Evolutionary conservation across 2,329 filamentous ascomycete genomes (phyloP).

Genomic region (Epichloe elymi): DNA sequence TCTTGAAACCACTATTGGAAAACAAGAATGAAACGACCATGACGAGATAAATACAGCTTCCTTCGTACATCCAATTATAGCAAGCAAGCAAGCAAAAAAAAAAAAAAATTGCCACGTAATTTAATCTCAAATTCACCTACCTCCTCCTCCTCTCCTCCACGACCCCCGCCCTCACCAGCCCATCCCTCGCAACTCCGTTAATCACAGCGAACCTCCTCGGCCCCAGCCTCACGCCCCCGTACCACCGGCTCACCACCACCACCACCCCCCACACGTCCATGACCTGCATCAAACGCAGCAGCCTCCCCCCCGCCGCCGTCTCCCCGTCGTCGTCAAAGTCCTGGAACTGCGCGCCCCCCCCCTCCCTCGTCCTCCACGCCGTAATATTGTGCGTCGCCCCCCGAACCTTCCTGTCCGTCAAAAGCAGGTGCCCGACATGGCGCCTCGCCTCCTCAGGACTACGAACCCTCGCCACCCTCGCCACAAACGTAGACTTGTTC

Average conservation of each 20-base stretch:
- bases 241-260: conserved; percentile 91
- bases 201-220: conserved; percentile 85
- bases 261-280: conserved; percentile 87
- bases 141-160: conserved; percentile 29
- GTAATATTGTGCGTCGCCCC: conserved; percentile 91
- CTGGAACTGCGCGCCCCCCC: conserved; percentile 41
- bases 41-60: neutral
- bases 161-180: conserved; percentile 64
- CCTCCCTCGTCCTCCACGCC: conserved; percentile 67
- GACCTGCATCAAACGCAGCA: conserved; percentile 83
- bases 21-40: conserved; percentile 13
- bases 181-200: conserved; percentile 74
- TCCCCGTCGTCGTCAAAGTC: conserved; percentile 98
- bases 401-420: conserved; percentile 74
- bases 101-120: neutral
- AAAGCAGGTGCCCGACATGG: conserved; percentile 63
- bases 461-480: conserved; percentile 54
- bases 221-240: conserved; percentile 79
- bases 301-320: conserved; percentile 68
- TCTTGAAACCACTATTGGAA: conserved; percentile 42
- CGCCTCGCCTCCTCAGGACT: conserved; percentile 51
- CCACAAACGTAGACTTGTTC: conserved; percentile 80
- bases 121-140: neutral
- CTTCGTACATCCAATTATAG: neutral
- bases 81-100: too few species aligned